phyloP scores from a whole-genome alignment of 108 stramenopile species.

The Poteriospumella lacustris region DNA sequence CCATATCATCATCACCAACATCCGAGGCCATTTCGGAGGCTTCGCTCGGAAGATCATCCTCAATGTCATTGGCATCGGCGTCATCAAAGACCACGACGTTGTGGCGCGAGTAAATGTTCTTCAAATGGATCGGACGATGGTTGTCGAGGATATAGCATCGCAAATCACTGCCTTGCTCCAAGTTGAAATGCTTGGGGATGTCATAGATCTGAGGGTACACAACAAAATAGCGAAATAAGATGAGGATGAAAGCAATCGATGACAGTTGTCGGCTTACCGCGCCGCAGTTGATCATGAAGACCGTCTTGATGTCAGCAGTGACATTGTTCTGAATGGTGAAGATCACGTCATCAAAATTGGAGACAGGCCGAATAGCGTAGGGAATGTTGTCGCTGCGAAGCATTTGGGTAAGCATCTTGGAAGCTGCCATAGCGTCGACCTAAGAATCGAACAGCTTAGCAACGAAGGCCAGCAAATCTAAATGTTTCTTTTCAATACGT shows the following conservation, averaged over 20 bases:
- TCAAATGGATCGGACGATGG: constrained; percentile 52
- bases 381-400: constrained; percentile 42
- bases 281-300: constrained; percentile 54
- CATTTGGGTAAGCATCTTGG: constrained; percentile 1
- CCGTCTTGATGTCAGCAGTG: constrained; percentile 40
- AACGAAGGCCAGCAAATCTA: constrained; percentile 30
- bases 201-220: constrained; percentile 1
- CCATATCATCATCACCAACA: background rate
- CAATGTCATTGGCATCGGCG: constrained; percentile 34
- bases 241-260: background rate
- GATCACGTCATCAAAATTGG: constrained; percentile 44
- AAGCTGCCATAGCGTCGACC: background rate
- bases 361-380: constrained; percentile 47
- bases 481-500: constrained; percentile 41
- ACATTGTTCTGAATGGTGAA: constrained; percentile 18
- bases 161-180: constrained; percentile 20
- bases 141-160: constrained; percentile 45
- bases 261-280: constrained; percentile 16
- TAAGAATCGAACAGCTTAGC: background rate
- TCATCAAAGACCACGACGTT: constrained; percentile 52
- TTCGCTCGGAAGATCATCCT: constrained; percentile 47
- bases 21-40: constrained; percentile 28
- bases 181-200: constrained; percentile 13
- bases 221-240: background rate
- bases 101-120: constrained; percentile 45